Evolutionary conservation across 2,329 filamentous ascomycete genomes (phyloP), one percentile per base, ranked within the genome.

Genomic region (Pseudogymnoascus sp.): DNA sequence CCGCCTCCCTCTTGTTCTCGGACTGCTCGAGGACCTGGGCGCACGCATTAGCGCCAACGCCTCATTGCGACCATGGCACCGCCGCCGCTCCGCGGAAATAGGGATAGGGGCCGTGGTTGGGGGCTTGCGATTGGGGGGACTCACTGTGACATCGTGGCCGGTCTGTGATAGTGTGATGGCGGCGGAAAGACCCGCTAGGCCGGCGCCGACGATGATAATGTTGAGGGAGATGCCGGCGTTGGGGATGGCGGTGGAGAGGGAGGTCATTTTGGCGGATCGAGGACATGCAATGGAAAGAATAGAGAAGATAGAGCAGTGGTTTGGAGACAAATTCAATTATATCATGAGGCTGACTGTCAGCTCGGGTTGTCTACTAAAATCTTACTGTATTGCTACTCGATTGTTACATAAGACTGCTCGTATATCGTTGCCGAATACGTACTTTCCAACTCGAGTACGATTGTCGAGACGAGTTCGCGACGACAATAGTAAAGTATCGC

Each of bases 141-240:
- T 10, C n/a, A 77, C 66, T 1, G 67, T 71, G 6, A 77, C 75
- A 9, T 67, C 63, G 59, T 76, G 74, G 8, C 61, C 61, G 1
- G 33, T 54, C 9, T 37, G 37, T 37, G 37, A 37, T 35, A 63
- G 36, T 21, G 37, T 47, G 35, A 63, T 63, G n/a, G 59, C 59
- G 13, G 75, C 72, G n/a, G 75, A 71, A 10, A 78, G 70, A 10
- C 76, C 76, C 4, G 74, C 75, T 36, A 78, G 70, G 8, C 76
- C 75, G 15, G 74, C 75, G 29, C 75, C 76, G 10, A 58, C 35
- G 21, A 63, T 64, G n/a, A 72, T 33, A 39, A 71, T 61, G 26
- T 54, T 54, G 44, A 54, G 26, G 44, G 44, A 15, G 26, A 33
- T 33, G 26, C 44, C 26, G 26, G n/a, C 6, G 24, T 54, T 54